Percentiles rank a stretch among this genome's conserved stretches.
These are phyloP conservation scores for Ajuga reptans DNA, from an alignment of 305 asterid genomes.

Conservation along the genomic window DNA sequence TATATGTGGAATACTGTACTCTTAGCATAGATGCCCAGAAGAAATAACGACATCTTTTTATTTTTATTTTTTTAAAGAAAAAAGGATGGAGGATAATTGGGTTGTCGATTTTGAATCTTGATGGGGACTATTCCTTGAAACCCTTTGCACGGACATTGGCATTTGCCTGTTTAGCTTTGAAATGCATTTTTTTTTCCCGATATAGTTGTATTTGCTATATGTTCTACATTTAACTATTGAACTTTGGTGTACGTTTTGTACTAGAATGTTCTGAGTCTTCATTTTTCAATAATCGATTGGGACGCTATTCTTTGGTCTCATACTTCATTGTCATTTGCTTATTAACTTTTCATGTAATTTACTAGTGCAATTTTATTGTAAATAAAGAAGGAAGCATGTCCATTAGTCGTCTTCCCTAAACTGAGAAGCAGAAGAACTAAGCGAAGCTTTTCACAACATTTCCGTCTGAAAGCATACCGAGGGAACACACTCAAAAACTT, in stretches of 20 bases:
- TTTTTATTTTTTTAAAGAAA: no score
- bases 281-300: background rate
- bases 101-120: background rate
- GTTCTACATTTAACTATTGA: background rate
- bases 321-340: background rate
- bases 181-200: background rate
- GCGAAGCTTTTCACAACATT: background rate
- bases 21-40: no score
- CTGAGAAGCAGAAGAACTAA: no score
- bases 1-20: no score
- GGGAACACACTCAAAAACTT: no score
- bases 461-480: background rate
- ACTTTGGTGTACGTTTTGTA: background rate
- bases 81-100: no score
- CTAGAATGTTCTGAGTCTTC: background rate
- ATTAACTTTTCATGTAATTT: background rate
- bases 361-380: background rate
- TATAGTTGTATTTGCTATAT: background rate
- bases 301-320: background rate
- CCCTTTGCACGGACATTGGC: background rate
- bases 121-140: background rate
- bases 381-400: background rate
- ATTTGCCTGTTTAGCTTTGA: background rate
- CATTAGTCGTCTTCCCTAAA: background rate
- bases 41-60: no score